These are phyloP conservation scores for Pythium pyrilobum DNA, from an alignment of 352 stramenopile species.

Conservation along the genomic window DNA sequence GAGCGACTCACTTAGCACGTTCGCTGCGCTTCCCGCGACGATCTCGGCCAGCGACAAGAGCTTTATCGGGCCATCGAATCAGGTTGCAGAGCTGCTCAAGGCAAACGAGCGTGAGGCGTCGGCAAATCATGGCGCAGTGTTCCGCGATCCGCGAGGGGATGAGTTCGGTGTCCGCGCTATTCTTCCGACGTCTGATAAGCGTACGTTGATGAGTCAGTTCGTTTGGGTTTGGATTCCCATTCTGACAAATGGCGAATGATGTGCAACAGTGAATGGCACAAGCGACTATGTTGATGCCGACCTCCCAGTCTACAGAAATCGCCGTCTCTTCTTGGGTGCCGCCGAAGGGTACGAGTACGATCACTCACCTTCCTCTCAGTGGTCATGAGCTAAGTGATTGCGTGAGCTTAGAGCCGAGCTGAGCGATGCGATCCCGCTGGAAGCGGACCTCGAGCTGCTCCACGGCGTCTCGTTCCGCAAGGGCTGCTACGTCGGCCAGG, in stretches of 20 bases:
- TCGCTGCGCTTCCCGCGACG: constrained; percentile 41
- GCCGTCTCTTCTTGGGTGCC: constrained; percentile 58
- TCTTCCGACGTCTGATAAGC: constrained; percentile 26
- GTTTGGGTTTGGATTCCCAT: too few species aligned
- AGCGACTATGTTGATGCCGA: constrained; percentile 41
- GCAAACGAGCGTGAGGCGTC: constrained; percentile 31
- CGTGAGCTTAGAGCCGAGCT: constrained; percentile 40
- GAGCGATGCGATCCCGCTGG: constrained; percentile 84
- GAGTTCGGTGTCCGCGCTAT: constrained; percentile 65
- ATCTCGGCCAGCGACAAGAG: constrained; percentile 23
- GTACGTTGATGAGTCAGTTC: constrained; percentile 21
- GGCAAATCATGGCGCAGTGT: constrained; percentile 34
- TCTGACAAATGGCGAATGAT: too few species aligned
- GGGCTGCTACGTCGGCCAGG: constrained; percentile 94
- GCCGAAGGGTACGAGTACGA: constrained; percentile 61
- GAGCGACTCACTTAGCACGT: constrained; percentile 41
- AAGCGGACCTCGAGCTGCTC: constrained; percentile 91
- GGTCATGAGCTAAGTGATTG: constrained; percentile 10
- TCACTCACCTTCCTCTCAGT: constrained; percentile 8
- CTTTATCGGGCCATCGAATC: constrained; percentile 8
- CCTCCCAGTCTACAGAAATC: constrained; percentile 47
- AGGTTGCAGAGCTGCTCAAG: neutral
- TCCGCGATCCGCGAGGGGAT: constrained; percentile 54
- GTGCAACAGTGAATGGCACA: constrained; percentile 52
- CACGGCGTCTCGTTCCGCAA: constrained; percentile 91